Evolutionary conservation across 202 grass and related monocot genomes (phyloP).

Genomic region (Zizania palustris): DNA sequence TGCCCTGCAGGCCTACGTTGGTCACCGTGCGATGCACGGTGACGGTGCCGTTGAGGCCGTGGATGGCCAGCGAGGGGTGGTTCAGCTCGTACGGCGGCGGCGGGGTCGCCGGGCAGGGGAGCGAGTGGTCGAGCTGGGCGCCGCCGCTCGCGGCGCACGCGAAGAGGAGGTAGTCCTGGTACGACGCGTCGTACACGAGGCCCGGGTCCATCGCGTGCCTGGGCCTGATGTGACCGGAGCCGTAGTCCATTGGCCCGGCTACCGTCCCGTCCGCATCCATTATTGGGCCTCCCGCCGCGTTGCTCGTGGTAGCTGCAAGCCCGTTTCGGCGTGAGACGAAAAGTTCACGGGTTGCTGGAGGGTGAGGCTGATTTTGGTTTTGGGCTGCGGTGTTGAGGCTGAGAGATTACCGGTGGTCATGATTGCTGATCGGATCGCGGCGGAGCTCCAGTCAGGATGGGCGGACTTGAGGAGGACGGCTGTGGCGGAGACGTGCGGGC

Average conservation of each 20-base stretch:
- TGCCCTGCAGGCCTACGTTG: conserved; percentile 65
- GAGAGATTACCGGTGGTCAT: conserved; percentile 80
- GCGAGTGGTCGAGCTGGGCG: conserved; percentile 57
- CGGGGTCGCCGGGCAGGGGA: conserved; percentile 59
- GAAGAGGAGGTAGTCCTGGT: conserved; percentile 82
- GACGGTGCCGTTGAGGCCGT: conserved; percentile 48
- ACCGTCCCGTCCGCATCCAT: conserved; percentile 54
- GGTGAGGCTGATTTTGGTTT: too few species aligned
- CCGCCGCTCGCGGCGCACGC: conserved; percentile 59
- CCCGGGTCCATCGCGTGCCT: conserved; percentile 74
- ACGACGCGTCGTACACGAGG: conserved; percentile 83
- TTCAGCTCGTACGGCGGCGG: conserved; percentile 62
- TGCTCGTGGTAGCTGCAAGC: conserved; percentile 44
- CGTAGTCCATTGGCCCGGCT: conserved; percentile 67
- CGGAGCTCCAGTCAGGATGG: conserved; percentile 78
- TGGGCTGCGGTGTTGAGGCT: too few species aligned
- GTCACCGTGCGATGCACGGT: conserved; percentile 72
- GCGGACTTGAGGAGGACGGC: conserved; percentile 64
- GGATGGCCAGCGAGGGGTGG: conserved; percentile 72
- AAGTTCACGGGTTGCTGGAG: too few species aligned
- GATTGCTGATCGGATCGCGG: conserved; percentile 82
- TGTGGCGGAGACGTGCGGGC: conserved; percentile 81
- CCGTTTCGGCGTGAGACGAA: too few species aligned
- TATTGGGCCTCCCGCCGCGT: conserved; percentile 57
- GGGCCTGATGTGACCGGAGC: conserved; percentile 77